Evolutionary conservation across 2,329 filamentous ascomycete genomes (phyloP).

Genomic region (Penicillium sumatraense): DNA sequence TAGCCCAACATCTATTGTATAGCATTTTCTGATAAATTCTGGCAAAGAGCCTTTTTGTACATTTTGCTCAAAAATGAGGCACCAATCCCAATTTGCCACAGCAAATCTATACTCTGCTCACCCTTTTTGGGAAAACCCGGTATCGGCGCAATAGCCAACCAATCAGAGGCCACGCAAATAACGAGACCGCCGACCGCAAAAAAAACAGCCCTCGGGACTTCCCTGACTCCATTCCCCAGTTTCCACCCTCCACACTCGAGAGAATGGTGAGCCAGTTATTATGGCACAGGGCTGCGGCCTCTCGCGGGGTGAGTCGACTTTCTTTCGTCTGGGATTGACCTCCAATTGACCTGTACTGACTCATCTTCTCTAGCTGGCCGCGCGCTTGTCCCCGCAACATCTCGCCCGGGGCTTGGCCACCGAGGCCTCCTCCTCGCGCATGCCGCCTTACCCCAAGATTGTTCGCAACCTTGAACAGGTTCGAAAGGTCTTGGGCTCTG

Average conservation of each 20-base stretch:
- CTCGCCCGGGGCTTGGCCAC: slow-evolving; percentile 42
- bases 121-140: slow-evolving; percentile 13
- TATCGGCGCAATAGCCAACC: slow-evolving; percentile 24
- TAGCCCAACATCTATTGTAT: no score
- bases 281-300: slow-evolving; percentile 43
- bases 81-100: no score
- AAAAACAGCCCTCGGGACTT: slow-evolving; percentile 24
- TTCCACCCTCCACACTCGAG: slow-evolving; percentile 21
- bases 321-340: neutral
- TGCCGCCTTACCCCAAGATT: slow-evolving; percentile 82
- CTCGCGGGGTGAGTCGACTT: slow-evolving; percentile 39
- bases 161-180: slow-evolving; percentile 28
- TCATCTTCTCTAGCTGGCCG: slow-evolving; percentile 33
- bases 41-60: no score
- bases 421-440: slow-evolving; percentile 56
- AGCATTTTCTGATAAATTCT: no score
- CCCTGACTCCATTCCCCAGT: slow-evolving; percentile 22
- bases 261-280: slow-evolving; percentile 47
- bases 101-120: neutral
- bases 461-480: slow-evolving; percentile 78
- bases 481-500: slow-evolving; percentile 69
- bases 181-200: slow-evolving; percentile 18
- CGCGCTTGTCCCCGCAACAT: slow-evolving; percentile 40
- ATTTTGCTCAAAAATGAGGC: no score
- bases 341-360: slow-evolving; percentile 12